Percentiles rank a stretch among this genome's conserved stretches.
Evolutionary conservation across 2,329 filamentous ascomycete genomes (phyloP).

Genomic region (Cryphonectria parasitica): DNA sequence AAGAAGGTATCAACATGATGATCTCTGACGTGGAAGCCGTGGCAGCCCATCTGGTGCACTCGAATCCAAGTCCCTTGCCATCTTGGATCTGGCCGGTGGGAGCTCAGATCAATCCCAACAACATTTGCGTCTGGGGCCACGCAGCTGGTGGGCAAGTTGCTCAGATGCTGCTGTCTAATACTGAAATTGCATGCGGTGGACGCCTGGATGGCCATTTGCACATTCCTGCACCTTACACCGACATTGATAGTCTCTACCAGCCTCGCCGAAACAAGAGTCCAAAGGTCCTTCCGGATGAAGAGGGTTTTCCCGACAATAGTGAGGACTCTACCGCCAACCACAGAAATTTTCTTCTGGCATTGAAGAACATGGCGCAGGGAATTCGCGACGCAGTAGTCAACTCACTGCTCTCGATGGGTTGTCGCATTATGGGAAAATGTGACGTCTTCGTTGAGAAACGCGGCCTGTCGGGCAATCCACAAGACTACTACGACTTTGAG

Average conservation of each 20-base stretch:
- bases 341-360: not conserved
- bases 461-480: not conserved
- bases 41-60: not conserved
- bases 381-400: not conserved
- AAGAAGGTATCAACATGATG: not conserved
- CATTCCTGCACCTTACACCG: conserved; percentile 10
- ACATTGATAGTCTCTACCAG: not conserved
- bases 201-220: conserved; percentile 5
- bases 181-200: conserved; percentile 5
- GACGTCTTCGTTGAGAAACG: conserved; percentile 10
- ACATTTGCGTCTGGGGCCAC: conserved; percentile 22
- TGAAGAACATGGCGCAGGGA: conserved; percentile 5
- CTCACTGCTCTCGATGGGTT: conserved; percentile 2
- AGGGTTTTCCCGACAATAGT: not conserved
- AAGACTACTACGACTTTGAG: conserved; percentile 1
- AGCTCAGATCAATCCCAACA: not conserved
- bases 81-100: not conserved
- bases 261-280: conserved; percentile 1
- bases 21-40: conserved; percentile 7
- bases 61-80: not conserved
- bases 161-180: not conserved
- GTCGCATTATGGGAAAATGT: conserved; percentile 4
- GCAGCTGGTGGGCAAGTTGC: conserved; percentile 20
- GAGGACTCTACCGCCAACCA: not conserved
- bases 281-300: not conserved